Percentiles rank a stretch among this genome's conserved stretches.
phyloP scores from a whole-genome alignment of 148 eudicot species.

The Talinum fruticosum region DNA sequence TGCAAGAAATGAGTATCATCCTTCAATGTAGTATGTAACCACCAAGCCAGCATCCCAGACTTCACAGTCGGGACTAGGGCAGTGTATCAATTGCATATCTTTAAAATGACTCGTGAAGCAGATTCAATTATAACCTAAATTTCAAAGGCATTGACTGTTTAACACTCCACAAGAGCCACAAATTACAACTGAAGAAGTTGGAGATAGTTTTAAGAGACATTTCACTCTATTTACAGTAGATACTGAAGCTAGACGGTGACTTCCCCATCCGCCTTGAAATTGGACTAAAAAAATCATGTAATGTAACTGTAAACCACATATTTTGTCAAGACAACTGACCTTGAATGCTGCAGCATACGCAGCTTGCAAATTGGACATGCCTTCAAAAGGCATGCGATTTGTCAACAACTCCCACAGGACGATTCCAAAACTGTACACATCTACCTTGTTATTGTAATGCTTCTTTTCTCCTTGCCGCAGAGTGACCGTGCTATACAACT shows the following conservation, averaged over 20 bases:
- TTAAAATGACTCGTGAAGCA: neutral
- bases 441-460: slow-evolving; percentile 98
- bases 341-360: slow-evolving; percentile 96
- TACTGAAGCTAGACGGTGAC: neutral
- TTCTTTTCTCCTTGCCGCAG: slow-evolving; percentile 95
- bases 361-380: slow-evolving; percentile 95
- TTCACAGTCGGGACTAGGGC: no score
- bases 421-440: slow-evolving; percentile 92
- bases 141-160: neutral
- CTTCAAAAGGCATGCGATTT: slow-evolving; percentile 87
- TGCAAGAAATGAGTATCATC: neutral
- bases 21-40: no score
- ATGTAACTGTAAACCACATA: no score
- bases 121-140: neutral
- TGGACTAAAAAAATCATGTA: no score
- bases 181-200: neutral
- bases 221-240: no score
- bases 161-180: neutral
- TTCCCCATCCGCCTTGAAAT: neutral
- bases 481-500: slow-evolving; percentile 94
- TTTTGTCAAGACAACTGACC: slow-evolving; percentile 32
- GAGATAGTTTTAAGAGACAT: neutral
- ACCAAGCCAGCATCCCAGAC: no score
- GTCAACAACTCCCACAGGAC: slow-evolving; percentile 92
- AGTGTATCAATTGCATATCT: neutral